These are phyloP conservation scores for Trichoderma koningii DNA, from an alignment of 2,329 filamentous ascomycete species.

Conservation along the genomic window DNA sequence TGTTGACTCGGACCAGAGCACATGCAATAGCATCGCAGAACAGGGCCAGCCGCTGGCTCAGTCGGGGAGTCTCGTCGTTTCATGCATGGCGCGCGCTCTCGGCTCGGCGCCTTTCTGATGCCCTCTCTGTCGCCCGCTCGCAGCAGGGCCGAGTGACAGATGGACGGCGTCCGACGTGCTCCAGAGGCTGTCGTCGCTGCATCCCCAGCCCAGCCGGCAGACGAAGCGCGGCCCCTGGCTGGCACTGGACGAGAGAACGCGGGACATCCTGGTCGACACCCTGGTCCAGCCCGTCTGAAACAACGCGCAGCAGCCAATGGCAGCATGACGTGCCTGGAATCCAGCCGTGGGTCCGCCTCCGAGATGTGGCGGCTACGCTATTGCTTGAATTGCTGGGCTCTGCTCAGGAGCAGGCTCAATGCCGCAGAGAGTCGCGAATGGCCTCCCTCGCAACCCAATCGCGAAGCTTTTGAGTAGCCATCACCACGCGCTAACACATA, in stretches of 20 bases:
- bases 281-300: slow-evolving; percentile 14
- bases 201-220: not conserved
- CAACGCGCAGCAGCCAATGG: slow-evolving; percentile 16
- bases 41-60: not conserved
- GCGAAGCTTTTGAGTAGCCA: slow-evolving; percentile 4
- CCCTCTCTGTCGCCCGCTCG: slow-evolving; percentile 1
- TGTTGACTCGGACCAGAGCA: not conserved
- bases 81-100: slow-evolving; percentile 22
- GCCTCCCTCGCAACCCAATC: slow-evolving; percentile 10
- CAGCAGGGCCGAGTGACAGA: slow-evolving; percentile 13
- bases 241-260: not conserved
- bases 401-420: slow-evolving; percentile 7
- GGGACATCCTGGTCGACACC: slow-evolving; percentile 12
- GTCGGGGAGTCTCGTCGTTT: slow-evolving; percentile 28
- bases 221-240: slow-evolving; percentile 5
- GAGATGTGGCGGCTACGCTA: slow-evolving; percentile 20
- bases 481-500: slow-evolving; percentile 5
- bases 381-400: not conserved
- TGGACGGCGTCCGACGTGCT: slow-evolving; percentile 4
- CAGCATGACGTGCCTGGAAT: slow-evolving; percentile 13
- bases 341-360: slow-evolving; percentile 11
- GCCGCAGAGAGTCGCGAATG: slow-evolving; percentile 8
- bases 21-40: not conserved
- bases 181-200: slow-evolving; percentile 13
- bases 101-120: slow-evolving; percentile 14